Base-by-base conservation (phyloP, 495 filamentous ascomycete species). In the Hypoxylon perforatum region DNA sequence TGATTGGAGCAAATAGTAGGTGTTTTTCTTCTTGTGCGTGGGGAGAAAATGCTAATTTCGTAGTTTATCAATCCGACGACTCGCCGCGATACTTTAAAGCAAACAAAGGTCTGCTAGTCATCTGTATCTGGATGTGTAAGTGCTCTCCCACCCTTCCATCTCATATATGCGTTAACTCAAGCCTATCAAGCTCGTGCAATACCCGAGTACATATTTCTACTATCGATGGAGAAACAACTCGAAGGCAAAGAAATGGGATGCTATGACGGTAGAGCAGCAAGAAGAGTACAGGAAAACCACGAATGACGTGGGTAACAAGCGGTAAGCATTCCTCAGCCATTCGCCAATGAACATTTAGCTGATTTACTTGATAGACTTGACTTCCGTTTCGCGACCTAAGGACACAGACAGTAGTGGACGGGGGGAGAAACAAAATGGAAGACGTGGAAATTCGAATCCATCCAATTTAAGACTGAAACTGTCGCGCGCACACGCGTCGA, bases 231-330 rank as follows among this genome's bases (percentile, higher is more conserved):
- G 67, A 47, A 78, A 78, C 46, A 65, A 67, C 21, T 63, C 38
- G n/a, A 70, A 72, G 63, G 70, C 67, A 22, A 60, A 49, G 41
- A 63, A 44, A 53, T 79, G 75, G 75, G 74, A 75, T 41, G 71
- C 68, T 8, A 72, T 78, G 76, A 78, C 60, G 10, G 46, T 46
- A 8, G 67, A 74, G 65, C 58, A 78, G 49, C 69, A 72, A 46
- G 53, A 67, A 1, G 39, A 72, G 9, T 77, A 77, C 44, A 70
- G 63, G 39, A 63, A 61, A 60, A 73, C 69, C 38, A 75, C 71
- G 5, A 73, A 49, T 14, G 59, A 72, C 17, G 41, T 56, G 33
- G 75, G 73, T 41, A 73, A 69, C 28, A 73, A 73, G 61, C 63
- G 75, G 67, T 75, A 64, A 70, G 75, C 49, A 69, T 46, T 52